Conservation (phyloP, 495 filamentous ascomycete species). For the Penicillium pancosmium region DNA sequence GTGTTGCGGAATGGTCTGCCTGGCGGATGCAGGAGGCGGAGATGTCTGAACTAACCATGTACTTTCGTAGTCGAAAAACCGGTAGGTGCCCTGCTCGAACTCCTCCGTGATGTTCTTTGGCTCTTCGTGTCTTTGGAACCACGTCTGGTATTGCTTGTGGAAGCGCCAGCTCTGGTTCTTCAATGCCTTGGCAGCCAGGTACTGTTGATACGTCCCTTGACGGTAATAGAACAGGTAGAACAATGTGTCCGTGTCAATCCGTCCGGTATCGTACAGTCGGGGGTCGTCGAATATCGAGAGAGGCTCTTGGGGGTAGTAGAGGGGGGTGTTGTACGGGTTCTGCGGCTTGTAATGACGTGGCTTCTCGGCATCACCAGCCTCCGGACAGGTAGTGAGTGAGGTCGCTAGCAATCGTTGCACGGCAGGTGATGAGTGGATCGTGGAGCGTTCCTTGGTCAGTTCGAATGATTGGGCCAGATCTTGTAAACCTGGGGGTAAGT, state of each 20-base stretch:
- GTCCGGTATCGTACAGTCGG: conserved; percentile 69
- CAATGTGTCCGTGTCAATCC: conserved; percentile 93
- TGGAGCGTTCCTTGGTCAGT: conserved; percentile 68
- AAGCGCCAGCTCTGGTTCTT: conserved; percentile 98
- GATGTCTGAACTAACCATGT: conserved; percentile 74
- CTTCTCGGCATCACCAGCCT: conserved; percentile 75
- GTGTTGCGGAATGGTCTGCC: not conserved
- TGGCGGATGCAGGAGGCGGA: not conserved
- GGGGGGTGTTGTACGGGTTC: conserved; percentile 73
- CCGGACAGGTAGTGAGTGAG: conserved; percentile 71
- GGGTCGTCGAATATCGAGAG: conserved; percentile 89
- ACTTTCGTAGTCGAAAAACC: conserved; percentile 99
- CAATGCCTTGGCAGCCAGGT: conserved; percentile 90
- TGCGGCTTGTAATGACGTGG: conserved; percentile 83
- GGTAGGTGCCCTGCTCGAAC: conserved; percentile 96
- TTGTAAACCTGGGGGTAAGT: conserved; percentile 86
- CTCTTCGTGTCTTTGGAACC: conserved; percentile 98
- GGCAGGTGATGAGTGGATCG: conserved; percentile 59
- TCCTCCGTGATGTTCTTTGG: conserved; percentile 98
- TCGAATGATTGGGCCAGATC: conserved; percentile 92
- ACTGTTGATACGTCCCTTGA: conserved; percentile 94
- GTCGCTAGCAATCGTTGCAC: conserved; percentile 70
- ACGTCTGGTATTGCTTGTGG: conserved; percentile 99
- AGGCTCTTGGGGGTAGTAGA: conserved; percentile 90
- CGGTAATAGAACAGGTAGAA: conserved; percentile 99